Conservation (phyloP, 495 filamentous ascomycete genomes). For the Neurospora discreta region DNA sequence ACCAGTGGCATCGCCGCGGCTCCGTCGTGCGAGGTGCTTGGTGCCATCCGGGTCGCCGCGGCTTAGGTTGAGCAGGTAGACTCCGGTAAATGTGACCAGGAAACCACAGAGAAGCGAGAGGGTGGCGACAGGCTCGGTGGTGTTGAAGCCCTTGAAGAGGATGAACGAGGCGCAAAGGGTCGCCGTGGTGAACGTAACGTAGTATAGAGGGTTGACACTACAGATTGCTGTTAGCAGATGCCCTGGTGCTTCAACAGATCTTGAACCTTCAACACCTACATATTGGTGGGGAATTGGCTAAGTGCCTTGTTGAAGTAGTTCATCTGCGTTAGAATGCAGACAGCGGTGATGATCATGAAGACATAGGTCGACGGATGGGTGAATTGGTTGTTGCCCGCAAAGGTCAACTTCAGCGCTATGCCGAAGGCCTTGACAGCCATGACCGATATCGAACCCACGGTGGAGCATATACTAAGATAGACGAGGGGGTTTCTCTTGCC, state of each 20-base stretch:
- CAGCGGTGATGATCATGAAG: conserved; percentile 80
- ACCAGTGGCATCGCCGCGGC: conserved; percentile 63
- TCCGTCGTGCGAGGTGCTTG: conserved; percentile 50
- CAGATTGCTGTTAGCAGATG: conserved; percentile 19
- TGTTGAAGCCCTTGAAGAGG: conserved; percentile 96
- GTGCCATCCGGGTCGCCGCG: conserved; percentile 80
- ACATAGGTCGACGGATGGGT: conserved; percentile 89
- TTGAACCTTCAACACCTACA: conserved; percentile 41
- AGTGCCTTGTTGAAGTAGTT: conserved; percentile 99
- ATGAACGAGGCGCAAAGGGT: conserved; percentile 95
- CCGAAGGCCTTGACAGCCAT: conserved; percentile 99
- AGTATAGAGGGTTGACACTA: conserved; percentile 96
- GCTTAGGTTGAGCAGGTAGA: conserved; percentile 93
- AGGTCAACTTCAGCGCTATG: conserved; percentile 87
- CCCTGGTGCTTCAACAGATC: conserved; percentile 12
- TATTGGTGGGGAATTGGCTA: conserved; percentile 90
- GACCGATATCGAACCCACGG: conserved; percentile 90
- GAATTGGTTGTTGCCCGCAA: conserved; percentile 89
- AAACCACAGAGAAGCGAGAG: conserved; percentile 85
- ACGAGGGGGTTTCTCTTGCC: conserved; percentile 92
- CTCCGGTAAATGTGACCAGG: conserved; percentile 91
- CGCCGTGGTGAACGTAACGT: conserved; percentile 97
- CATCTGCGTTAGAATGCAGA: conserved; percentile 97
- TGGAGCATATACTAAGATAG: conserved; percentile 94
- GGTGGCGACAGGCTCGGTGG: conserved; percentile 83